phyloP scores from a whole-genome alignment of 176 grass and related monocot species.

The Melocanna baccifera region DNA sequence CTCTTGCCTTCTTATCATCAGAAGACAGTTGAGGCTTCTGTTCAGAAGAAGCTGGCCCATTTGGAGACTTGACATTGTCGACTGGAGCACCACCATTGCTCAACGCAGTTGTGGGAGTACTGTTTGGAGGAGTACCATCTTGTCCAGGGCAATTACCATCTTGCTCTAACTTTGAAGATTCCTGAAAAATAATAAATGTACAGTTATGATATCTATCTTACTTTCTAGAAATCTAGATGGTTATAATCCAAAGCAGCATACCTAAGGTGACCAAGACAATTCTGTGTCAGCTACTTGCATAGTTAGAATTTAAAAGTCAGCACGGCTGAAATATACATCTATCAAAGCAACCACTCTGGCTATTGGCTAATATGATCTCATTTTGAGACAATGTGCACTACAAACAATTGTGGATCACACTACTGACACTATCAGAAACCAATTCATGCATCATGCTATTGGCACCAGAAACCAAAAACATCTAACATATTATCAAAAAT shows the following conservation, averaged over 20 bases:
- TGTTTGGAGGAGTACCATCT: slow-evolving; percentile 33
- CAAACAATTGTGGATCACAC: not conserved
- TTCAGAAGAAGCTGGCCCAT: slow-evolving; percentile 56
- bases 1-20: slow-evolving; percentile 24
- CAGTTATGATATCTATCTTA: not conserved
- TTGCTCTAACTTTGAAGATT: slow-evolving; percentile 47
- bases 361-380: not conserved
- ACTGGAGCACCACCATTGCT: slow-evolving; percentile 40
- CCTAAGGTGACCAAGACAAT: not conserved
- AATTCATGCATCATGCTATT: not conserved
- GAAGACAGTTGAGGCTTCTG: slow-evolving; percentile 51
- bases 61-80: slow-evolving; percentile 34
- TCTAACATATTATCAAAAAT: not conserved
- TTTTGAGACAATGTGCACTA: not conserved
- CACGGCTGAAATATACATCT: not conserved
- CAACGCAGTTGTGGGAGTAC: slow-evolving; percentile 22
- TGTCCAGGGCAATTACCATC: slow-evolving; percentile 48
- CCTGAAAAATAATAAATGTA: slow-evolving; percentile 40
- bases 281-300: not conserved
- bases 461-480: not conserved
- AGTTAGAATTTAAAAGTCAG: not conserved
- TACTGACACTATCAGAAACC: not conserved
- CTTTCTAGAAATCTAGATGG: not conserved
- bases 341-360: not conserved
- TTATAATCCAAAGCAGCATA: not conserved